Evolutionary conservation across 2,329 filamentous ascomycete species (phyloP).

Genomic region (Endoconidiophora laricicola): DNA sequence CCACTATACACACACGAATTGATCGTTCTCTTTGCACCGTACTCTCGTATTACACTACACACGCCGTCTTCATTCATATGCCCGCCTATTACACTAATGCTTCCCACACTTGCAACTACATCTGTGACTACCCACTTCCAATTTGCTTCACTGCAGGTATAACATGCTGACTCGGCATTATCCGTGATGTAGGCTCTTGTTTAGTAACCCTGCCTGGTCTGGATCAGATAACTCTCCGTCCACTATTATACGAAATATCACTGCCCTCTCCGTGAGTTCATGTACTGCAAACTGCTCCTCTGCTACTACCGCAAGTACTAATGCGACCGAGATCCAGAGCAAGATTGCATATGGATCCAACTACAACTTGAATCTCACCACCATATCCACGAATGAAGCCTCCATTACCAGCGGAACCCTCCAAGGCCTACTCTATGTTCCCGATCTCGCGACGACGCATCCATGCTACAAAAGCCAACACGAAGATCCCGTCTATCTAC

Average conservation of each 20-base stretch:
- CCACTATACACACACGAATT: too few species aligned
- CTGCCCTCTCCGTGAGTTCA: slow-evolving; percentile 34
- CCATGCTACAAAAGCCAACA: slow-evolving; percentile 47
- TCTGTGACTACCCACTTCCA: not conserved
- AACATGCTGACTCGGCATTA: too few species aligned
- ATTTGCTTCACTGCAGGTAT: too few species aligned
- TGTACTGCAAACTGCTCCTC: not conserved
- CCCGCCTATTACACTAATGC: too few species aligned
- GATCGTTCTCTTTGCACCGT: too few species aligned
- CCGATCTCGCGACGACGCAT: slow-evolving; percentile 42
- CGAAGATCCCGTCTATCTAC: slow-evolving; percentile 38
- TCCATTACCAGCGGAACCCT: slow-evolving; percentile 43
- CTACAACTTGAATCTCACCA: slow-evolving; percentile 47
- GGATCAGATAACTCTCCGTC: slow-evolving; percentile 32
- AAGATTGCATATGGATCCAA: slow-evolving; percentile 36
- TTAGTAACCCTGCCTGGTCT: slow-evolving; percentile 41
- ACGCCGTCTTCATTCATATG: too few species aligned
- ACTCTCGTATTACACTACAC: too few species aligned
- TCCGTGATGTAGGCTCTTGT: slow-evolving; percentile 31
- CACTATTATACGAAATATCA: slow-evolving; percentile 40
- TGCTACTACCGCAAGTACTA: slow-evolving; percentile 11
- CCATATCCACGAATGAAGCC: slow-evolving; percentile 53
- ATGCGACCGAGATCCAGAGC: slow-evolving; percentile 18
- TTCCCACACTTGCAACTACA: too few species aligned
- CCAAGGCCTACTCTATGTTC: slow-evolving; percentile 72